phyloP scores from a whole-genome alignment of 768 basidiomycete species.

The Tylopilus cervinicoccineus region DNA sequence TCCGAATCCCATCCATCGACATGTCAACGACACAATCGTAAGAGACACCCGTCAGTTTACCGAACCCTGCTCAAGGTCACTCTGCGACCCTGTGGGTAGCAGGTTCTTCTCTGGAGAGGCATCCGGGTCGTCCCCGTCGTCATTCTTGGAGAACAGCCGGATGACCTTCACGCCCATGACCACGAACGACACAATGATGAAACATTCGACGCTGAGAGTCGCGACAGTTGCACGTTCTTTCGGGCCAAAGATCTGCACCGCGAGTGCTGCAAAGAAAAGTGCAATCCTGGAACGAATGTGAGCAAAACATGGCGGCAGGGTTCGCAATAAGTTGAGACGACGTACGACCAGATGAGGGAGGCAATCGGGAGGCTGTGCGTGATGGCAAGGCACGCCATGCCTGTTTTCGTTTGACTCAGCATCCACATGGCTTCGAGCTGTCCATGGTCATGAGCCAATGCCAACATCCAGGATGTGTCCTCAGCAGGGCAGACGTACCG shows the following conservation, averaged over 20 bases:
- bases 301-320: not conserved
- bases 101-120: not conserved
- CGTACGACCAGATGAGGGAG: slow-evolving; percentile 15
- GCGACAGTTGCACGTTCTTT: not conserved
- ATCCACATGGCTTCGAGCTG: slow-evolving; percentile 5
- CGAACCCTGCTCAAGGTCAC: not conserved
- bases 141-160: not conserved
- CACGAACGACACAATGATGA: slow-evolving; percentile 1
- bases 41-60: not conserved
- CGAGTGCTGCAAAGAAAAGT: slow-evolving; percentile 7
- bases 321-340: not conserved
- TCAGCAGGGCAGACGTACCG: slow-evolving; percentile 1
- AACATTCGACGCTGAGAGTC: slow-evolving; percentile 3
- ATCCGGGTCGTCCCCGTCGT: not conserved
- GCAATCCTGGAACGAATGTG: not conserved
- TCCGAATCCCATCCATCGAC: not conserved
- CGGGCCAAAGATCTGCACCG: slow-evolving; percentile 6
- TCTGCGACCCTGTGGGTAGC: no score
- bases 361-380: slow-evolving; percentile 15
- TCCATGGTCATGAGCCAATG: not conserved
- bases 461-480: not conserved
- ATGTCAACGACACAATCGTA: not conserved
- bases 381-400: slow-evolving; percentile 10
- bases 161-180: slow-evolving; percentile 1
- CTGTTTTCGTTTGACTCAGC: not conserved